Percentiles rank a stretch among this genome's conserved stretches.
Conservation (phyloP, 148 eudicot species). For the Cornus suecica region DNA sequence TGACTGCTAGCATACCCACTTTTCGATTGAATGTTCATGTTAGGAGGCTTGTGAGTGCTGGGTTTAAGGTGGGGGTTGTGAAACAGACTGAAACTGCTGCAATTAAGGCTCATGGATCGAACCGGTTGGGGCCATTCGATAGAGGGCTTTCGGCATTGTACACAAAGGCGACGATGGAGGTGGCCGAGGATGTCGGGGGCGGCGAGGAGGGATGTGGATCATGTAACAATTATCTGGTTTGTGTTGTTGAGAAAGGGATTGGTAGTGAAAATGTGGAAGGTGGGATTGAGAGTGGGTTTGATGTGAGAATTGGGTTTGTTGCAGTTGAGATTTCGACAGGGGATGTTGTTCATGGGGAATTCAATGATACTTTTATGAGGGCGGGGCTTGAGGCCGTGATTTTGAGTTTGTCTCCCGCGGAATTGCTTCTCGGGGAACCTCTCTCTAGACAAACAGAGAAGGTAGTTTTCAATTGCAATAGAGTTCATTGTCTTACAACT, state of each 20-base stretch:
- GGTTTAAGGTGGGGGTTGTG: constrained; percentile 93
- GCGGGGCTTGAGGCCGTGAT: constrained; percentile 69
- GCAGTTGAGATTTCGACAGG: constrained; percentile 91
- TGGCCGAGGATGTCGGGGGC: constrained; percentile 74
- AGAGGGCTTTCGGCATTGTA: constrained; percentile 91
- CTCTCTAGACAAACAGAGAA: constrained; percentile 79
- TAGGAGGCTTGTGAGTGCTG: constrained; percentile 90
- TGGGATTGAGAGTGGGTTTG: constrained; percentile 40
- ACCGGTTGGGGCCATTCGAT: constrained; percentile 67
- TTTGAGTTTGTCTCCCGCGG: constrained; percentile 77
- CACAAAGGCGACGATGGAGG: constrained; percentile 93
- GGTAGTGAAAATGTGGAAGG: constrained; percentile 31
- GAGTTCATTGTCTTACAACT: background rate
- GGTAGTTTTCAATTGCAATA: constrained; percentile 40
- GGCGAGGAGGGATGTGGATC: constrained; percentile 70
- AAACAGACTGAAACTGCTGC: constrained; percentile 89
- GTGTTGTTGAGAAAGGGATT: constrained; percentile 68
- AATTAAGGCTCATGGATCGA: constrained; percentile 88
- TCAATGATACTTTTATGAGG: constrained; percentile 80
- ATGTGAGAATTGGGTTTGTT: constrained; percentile 73
- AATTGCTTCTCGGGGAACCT: constrained; percentile 74
- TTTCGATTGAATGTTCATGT: constrained; percentile 87
- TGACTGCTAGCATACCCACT: constrained; percentile 96
- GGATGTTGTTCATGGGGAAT: constrained; percentile 84
- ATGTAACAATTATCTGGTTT: constrained; percentile 65